A percentile compares a stretch with the other conserved stretches of the same genome.
Conservation (phyloP, 2,329 filamentous ascomycete genomes). For the Talaromyces amestolkiae region DNA sequence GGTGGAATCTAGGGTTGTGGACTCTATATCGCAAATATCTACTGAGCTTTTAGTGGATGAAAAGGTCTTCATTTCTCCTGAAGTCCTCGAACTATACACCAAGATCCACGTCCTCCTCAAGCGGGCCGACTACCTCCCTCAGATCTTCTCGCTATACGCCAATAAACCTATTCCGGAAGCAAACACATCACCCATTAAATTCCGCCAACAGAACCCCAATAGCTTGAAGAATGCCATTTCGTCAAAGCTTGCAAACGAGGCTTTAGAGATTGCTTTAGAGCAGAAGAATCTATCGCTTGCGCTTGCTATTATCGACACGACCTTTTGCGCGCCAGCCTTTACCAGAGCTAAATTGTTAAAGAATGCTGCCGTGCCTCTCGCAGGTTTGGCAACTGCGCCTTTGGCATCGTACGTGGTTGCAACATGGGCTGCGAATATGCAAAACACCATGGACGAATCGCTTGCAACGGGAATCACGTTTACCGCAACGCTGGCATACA, state of each 20-base stretch:
- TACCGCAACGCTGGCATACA: slow-evolving; percentile 76
- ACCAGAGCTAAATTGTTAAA: slow-evolving; percentile 44
- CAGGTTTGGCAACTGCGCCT: slow-evolving; percentile 39
- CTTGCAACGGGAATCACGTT: slow-evolving; percentile 77
- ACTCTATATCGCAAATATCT: slow-evolving; percentile 55
- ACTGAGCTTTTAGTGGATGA: slow-evolving; percentile 70
- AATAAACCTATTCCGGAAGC: slow-evolving; percentile 71
- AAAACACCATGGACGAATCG: slow-evolving; percentile 72
- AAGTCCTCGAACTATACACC: slow-evolving; percentile 71
- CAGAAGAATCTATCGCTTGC: slow-evolving; percentile 74
- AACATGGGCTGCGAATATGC: slow-evolving; percentile 62
- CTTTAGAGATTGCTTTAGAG: slow-evolving; percentile 75
- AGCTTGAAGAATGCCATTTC: slow-evolving; percentile 70
- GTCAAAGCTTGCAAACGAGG: slow-evolving; percentile 65
- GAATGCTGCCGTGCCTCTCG: slow-evolving; percentile 40
- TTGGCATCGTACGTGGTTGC: slow-evolving; percentile 63
- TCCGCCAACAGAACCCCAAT: slow-evolving; percentile 64
- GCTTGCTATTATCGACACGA: slow-evolving; percentile 71
- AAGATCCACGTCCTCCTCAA: slow-evolving; percentile 70
- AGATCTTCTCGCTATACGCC: slow-evolving; percentile 77
- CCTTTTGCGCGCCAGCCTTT: slow-evolving; percentile 46
- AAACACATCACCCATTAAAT: slow-evolving; percentile 59
- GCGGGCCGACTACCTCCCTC: slow-evolving; percentile 72
- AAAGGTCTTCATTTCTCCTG: slow-evolving; percentile 74
- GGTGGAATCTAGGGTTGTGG: slow-evolving; percentile 38